Conservation (phyloP, 1,284 basidiomycete species). For the Tremellales sp. region DNA sequence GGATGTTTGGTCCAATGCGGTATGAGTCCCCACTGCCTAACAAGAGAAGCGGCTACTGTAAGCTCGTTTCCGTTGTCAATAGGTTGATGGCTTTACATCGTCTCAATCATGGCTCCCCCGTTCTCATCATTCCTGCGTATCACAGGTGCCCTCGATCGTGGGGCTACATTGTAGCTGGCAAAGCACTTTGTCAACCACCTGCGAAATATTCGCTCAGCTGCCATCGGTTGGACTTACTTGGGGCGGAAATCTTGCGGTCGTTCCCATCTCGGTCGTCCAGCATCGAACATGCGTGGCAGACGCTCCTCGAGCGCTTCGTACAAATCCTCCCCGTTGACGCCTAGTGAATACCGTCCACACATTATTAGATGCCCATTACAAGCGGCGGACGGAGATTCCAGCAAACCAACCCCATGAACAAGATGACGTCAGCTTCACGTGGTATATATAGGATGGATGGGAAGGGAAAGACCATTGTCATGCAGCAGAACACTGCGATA, state of each 20-base stretch:
- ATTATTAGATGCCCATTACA: slow-evolving; percentile 19
- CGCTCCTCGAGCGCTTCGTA: slow-evolving; percentile 31
- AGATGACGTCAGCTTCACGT: too few species aligned
- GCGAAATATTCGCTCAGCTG: slow-evolving; percentile 11
- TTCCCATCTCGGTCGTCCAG: slow-evolving; percentile 34
- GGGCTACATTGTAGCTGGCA: slow-evolving; percentile 44
- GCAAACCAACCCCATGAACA: too few species aligned
- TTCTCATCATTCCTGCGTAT: slow-evolving; percentile 51
- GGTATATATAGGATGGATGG: too few species aligned
- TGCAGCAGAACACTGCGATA: too few species aligned
- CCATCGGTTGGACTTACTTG: slow-evolving; percentile 19
- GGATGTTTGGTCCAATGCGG: slow-evolving; percentile 73
- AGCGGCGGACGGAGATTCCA: too few species aligned
- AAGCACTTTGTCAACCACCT: background rate
- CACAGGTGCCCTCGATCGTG: slow-evolving; percentile 38
- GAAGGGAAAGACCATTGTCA: too few species aligned
- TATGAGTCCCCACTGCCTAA: slow-evolving; percentile 88
- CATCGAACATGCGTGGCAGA: slow-evolving; percentile 21
- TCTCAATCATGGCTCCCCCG: slow-evolving; percentile 47
- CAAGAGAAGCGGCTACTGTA: background rate
- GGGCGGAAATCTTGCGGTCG: slow-evolving; percentile 34
- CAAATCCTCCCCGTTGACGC: slow-evolving; percentile 34
- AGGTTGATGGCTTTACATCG: slow-evolving; percentile 32
- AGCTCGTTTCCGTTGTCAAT: too few species aligned
- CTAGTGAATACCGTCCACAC: slow-evolving; percentile 43